Base-by-base conservation (phyloP, 805 yeast genomes). In the Hanseniaspora jakobsenii region DNA sequence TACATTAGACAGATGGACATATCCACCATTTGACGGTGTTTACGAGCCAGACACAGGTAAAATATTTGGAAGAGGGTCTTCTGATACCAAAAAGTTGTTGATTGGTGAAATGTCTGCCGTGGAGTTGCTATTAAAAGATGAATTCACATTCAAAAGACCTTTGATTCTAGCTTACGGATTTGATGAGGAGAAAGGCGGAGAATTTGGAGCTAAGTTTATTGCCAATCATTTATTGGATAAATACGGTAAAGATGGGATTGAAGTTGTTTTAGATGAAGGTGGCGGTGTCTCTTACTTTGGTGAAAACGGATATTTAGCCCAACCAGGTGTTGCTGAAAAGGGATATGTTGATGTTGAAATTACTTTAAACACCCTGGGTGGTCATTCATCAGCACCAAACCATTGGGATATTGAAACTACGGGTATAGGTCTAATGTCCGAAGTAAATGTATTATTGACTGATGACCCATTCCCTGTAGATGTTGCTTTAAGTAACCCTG, bases 381-480 rank as follows among this genome's bases (percentile, higher is more conserved):
- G 87, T 4, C 87, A 79, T 53, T 72, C 84, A 0, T 77, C 84
- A 5, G 57, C 70, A 17, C 85, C 87, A 3, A 84, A 83, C 1
- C 43, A 38, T 24, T 45, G 48, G 48, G 48, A 45, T 13, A 29
- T 38, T 38, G 77, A 73, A 46, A 87, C 81, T 55, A 80, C 89
- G 2, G 69, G 80, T 3, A 80, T 82, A 61, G 93, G 87, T 3
- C 68, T 81, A 30, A 62, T 75, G 47, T 67, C 81, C 6, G 74
- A 77, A 47, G 64, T 81, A 47, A 65, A 76, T 12, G 59, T 63
- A 6, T 52, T 56, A 24, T 64, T 81, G 32, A 93, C 83, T 57
- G 57, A 61, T 10, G 70, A 72, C 47, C 77, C 75, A 13, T 60
- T 54, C 48, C 51, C 50, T 4, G 64, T 77, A 0, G 51, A 60